A percentile compares a stretch with the other conserved stretches of the same genome.
Evolutionary conservation across 2,329 filamentous ascomycete genomes (phyloP).

Genomic region (Drechmeria coniospora): DNA sequence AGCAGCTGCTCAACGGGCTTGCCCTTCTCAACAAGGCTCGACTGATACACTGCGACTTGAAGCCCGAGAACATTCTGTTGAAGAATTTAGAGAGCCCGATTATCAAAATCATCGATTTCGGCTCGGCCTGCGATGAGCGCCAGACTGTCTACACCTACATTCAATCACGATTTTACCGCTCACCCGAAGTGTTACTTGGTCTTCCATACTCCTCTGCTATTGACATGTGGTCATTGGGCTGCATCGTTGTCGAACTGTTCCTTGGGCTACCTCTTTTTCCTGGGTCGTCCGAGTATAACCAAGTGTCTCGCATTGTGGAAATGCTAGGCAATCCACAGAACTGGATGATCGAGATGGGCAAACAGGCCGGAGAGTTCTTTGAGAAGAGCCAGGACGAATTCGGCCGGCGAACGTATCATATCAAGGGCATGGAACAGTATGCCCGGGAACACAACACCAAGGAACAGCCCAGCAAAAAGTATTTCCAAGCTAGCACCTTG

Average conservation of each 20-base stretch:
- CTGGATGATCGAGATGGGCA: conserved; percentile 99
- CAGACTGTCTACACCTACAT: conserved; percentile 99
- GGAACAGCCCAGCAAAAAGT: conserved; percentile 98
- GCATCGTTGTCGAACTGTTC: conserved; percentile 96
- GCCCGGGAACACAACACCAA: conserved; percentile 90
- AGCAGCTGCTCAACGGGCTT: conserved; percentile 86
- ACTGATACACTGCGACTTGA: conserved; percentile 93
- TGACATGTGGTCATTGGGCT: conserved; percentile 98
- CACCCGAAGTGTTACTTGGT: conserved; percentile 87
- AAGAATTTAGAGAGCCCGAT: conserved; percentile 98
- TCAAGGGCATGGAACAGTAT: conserved; percentile 98
- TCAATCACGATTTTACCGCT: conserved; percentile 94
- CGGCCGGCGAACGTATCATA: conserved; percentile 72
- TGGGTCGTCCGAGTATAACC: conserved; percentile 96
- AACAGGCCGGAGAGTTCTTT: conserved; percentile 94
- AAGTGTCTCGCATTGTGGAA: conserved; percentile 91
- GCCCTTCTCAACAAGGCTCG: conserved; percentile 90
- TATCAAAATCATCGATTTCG: conserved; percentile 99
- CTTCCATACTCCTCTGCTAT: conserved; percentile 96
- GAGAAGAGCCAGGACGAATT: conserved; percentile 88
- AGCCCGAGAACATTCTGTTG: conserved; percentile 92
- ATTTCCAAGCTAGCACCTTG: conserved; percentile 85
- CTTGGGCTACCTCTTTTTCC: conserved; percentile 88
- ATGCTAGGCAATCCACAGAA: conserved; percentile 94
- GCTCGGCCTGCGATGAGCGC: conserved; percentile 92